phyloP scores from a whole-genome alignment of 805 yeast genomes.

The Saccharomycopsis malanga region DNA sequence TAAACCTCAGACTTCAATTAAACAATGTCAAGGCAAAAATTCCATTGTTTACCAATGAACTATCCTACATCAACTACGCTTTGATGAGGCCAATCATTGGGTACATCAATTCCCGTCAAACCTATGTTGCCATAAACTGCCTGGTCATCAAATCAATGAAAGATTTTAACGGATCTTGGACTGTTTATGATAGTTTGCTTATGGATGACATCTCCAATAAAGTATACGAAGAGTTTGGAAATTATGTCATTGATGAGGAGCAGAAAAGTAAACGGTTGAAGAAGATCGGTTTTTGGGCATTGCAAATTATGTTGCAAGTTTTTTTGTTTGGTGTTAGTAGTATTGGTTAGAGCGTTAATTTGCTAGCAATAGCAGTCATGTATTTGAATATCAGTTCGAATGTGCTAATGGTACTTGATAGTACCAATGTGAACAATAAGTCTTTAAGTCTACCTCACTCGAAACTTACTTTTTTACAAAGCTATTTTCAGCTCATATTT shows the following conservation, averaged over 20 bases:
- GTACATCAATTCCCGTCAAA: slow-evolving; percentile 83
- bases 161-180: slow-evolving; percentile 96
- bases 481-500: too few relatives aligned
- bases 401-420: too few relatives aligned
- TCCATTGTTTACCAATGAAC: slow-evolving; percentile 79
- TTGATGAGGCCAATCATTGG: slow-evolving; percentile 91
- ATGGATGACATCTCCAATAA: slow-evolving; percentile 89
- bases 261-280: slow-evolving; percentile 62
- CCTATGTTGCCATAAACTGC: slow-evolving; percentile 82
- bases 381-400: too few relatives aligned
- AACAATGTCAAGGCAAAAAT: slow-evolving; percentile 85
- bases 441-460: too few relatives aligned
- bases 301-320: slow-evolving; percentile 76
- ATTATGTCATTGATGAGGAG: slow-evolving; percentile 84
- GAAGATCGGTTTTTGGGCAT: slow-evolving; percentile 88
- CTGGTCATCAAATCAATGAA: slow-evolving; percentile 67
- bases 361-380: too few relatives aligned
- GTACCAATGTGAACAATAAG: too few relatives aligned
- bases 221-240: slow-evolving; percentile 84
- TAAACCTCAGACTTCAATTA: slow-evolving; percentile 73
- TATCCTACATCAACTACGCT: slow-evolving; percentile 89
- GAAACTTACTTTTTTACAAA: too few relatives aligned
- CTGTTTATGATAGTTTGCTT: slow-evolving; percentile 79
- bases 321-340: slow-evolving; percentile 53
- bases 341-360: slow-evolving; percentile 1